Base-by-base conservation (phyloP, 441 rosid genomes). In the Croton laevigatus region DNA sequence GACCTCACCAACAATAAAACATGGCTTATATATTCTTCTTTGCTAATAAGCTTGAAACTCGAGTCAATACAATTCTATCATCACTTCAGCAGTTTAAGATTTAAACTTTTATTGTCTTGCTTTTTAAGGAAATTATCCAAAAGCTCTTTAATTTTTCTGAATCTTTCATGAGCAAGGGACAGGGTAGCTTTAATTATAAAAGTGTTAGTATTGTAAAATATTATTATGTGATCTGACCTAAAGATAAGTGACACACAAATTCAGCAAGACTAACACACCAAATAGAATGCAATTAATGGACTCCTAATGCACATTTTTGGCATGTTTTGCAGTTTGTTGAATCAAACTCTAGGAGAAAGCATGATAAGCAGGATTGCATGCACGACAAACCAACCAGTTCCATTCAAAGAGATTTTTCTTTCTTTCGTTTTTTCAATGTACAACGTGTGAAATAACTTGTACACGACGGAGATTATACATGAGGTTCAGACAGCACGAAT, bases 21-120 rank as follows among this genome's bases (percentile, higher is more conserved):
- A 7, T 94, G 98, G 98, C 71, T 91, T 8, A 66, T 94, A 10
- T 91, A 91, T 62, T 72, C 90, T 0, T 90, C 97, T 27, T 88
- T 91, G 0, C 90, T 89, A 14, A 81, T 91, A 63, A 82, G 71
- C 71, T 76, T 91, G 58, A 66, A 65, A 71, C 71, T 76, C 90
- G 58, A 66, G 66, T 13, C 79, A 71, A 54, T 77, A 59, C 69
- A 65, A 66, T 51, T 82, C 87, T 72, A 73, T 64, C n/a, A 79
- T 91, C 7, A 75, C 76, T 27, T 85, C 83, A 51, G 77, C 32
- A 27, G 32, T 27, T 27, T 27, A 27, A 27, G 32, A 27, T 27
- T 1, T 27, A 27, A n/a, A 27, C 32, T 27, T 27, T 27, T 1
- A 27, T 27, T 27, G 32, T 27, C 32, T 27, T 27, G 32, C n/a